Percentiles rank a stretch among this genome's conserved stretches.
Evolutionary conservation across 345 rosid genomes (phyloP).

Genomic region (Boechera divaricarpa): DNA sequence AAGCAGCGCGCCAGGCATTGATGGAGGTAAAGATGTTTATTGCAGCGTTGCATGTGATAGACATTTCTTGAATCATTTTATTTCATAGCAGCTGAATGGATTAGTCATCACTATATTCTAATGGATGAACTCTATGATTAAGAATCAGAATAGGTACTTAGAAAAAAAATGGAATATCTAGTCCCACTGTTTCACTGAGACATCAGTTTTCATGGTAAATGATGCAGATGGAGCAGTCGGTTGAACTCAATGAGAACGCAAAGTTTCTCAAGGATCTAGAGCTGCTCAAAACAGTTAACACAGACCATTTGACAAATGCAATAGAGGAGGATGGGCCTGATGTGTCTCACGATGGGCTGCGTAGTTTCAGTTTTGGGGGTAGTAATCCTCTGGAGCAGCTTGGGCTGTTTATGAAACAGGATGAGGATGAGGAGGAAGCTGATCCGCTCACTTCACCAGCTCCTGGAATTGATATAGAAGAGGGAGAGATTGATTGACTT

Average conservation of each 20-base stretch:
- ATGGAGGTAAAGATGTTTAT: slow-evolving; percentile 54
- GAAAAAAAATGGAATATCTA: not conserved
- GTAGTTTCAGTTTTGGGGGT: slow-evolving; percentile 74
- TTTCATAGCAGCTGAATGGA: not conserved
- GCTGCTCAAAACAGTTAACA: slow-evolving; percentile 69
- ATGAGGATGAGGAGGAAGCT: slow-evolving; percentile 68
- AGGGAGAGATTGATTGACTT: slow-evolving; percentile 43
- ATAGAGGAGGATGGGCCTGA: slow-evolving; percentile 63
- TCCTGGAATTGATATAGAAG: slow-evolving; percentile 32
- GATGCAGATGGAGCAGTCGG: slow-evolving; percentile 89
- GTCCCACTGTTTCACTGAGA: not conserved
- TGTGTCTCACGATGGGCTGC: slow-evolving; percentile 50
- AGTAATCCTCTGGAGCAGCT: slow-evolving; percentile 81
- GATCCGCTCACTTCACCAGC: slow-evolving; percentile 22
- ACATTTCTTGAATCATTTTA: not conserved
- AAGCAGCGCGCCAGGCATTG: slow-evolving; percentile 88
- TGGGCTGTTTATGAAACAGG: slow-evolving; percentile 76
- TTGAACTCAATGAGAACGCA: slow-evolving; percentile 78
- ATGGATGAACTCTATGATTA: not conserved
- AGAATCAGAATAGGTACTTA: slow-evolving; percentile 8
- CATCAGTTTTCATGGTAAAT: slow-evolving; percentile 9
- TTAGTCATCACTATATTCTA: not conserved
- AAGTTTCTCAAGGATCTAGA: slow-evolving; percentile 78
- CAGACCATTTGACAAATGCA: slow-evolving; percentile 55
- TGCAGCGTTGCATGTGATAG: not conserved